phyloP scores from a whole-genome alignment of 202 grass and related monocot species.

The Brachypodium distachyon region DNA sequence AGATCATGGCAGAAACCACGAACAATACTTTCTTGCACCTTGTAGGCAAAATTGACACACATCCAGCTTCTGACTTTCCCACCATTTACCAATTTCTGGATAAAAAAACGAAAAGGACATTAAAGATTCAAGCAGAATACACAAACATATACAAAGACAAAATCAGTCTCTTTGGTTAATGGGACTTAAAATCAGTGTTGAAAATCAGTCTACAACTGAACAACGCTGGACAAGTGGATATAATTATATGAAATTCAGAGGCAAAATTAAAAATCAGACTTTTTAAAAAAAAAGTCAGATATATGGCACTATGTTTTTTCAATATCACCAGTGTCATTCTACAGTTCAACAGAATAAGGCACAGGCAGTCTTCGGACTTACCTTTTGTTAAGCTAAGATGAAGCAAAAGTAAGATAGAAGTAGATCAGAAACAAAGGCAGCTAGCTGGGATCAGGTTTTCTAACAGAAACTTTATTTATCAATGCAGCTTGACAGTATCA shows the following conservation, averaged over 20 bases:
- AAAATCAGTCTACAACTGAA: neutral
- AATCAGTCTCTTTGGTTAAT: neutral
- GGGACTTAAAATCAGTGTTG: neutral
- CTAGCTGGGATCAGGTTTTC: neutral
- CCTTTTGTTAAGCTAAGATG: neutral
- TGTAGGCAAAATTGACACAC: slow-evolving; percentile 66
- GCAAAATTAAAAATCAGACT: no score
- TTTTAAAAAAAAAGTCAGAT: neutral
- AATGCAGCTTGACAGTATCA: neutral
- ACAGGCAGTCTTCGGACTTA: neutral
- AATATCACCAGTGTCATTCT: neutral
- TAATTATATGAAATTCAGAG: neutral
- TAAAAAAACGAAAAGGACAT: neutral
- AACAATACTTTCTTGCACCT: slow-evolving; percentile 44
- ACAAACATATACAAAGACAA: neutral
- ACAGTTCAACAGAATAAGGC: neutral
- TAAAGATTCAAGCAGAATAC: neutral
- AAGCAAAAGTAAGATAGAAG: neutral
- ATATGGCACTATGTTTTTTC: neutral
- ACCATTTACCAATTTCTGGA: slow-evolving; percentile 79
- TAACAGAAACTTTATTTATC: neutral
- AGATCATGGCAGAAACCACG: slow-evolving; percentile 57
- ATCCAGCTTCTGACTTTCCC: slow-evolving; percentile 75
- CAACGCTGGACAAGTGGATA: neutral
- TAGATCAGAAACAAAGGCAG: neutral